A percentile compares a stretch with the other conserved stretches of the same genome.
Conservation (phyloP, 306 rosid species). For the Malus fusca region DNA sequence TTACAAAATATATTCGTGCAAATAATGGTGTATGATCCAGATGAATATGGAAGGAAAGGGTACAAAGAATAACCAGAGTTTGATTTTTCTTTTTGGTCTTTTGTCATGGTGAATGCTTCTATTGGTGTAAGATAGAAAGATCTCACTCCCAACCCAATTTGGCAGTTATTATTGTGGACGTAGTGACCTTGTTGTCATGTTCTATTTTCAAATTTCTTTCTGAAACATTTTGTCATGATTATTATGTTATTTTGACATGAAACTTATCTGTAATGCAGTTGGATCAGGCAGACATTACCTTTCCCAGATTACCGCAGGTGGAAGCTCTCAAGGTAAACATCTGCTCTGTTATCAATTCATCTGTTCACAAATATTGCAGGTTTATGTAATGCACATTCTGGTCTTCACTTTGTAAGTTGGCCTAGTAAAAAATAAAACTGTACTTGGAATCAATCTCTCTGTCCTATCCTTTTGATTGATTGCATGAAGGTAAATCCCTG, state of each 20-base stretch:
- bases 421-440: neutral
- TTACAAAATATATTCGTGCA: neutral
- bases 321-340: slow-evolving; percentile 50
- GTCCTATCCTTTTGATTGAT: neutral
- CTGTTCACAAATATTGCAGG: neutral
- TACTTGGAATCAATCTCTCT: neutral
- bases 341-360: slow-evolving; percentile 2
- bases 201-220: slow-evolving; percentile 7
- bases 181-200: slow-evolving; percentile 2
- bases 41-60: neutral
- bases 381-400: neutral
- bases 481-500: neutral
- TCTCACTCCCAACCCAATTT: slow-evolving; percentile 8
- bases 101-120: slow-evolving; percentile 1
- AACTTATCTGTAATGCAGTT: slow-evolving; percentile 33
- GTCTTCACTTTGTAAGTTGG: neutral
- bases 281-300: slow-evolving; percentile 53
- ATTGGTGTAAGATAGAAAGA: slow-evolving; percentile 2
- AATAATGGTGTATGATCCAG: neutral
- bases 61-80: neutral
- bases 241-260: neutral
- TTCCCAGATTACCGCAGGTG: slow-evolving; percentile 40
- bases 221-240: slow-evolving; percentile 1
- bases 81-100: neutral
- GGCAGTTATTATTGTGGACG: slow-evolving; percentile 2